These are phyloP conservation scores for Penicillium brasilianum DNA, from an alignment of 2,329 filamentous ascomycete species.

Conservation along the genomic window DNA sequence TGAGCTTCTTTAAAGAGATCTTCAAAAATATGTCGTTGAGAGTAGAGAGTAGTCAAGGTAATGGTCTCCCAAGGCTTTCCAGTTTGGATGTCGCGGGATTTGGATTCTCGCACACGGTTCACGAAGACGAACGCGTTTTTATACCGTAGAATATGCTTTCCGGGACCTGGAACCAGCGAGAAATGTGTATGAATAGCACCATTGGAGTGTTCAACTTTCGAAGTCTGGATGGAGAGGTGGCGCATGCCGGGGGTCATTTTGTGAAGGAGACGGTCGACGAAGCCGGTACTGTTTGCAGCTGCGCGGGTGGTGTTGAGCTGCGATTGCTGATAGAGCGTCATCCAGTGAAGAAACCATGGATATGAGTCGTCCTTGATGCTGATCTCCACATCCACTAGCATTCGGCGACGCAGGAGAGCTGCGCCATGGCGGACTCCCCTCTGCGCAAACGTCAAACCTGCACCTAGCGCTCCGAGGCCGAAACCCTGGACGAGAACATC, in stretches of 20 bases:
- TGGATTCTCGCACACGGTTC: slow-evolving; percentile 81
- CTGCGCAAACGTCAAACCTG: slow-evolving; percentile 78
- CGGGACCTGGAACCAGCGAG: slow-evolving; percentile 87
- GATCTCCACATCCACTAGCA: slow-evolving; percentile 95
- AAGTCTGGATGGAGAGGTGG: slow-evolving; percentile 68
- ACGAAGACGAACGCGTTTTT: slow-evolving; percentile 86
- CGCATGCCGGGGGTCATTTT: slow-evolving; percentile 65
- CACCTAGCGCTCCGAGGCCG: slow-evolving; percentile 86
- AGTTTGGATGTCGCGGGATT: slow-evolving; percentile 75
- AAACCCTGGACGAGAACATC: slow-evolving; percentile 63
- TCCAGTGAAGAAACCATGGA: slow-evolving; percentile 92
- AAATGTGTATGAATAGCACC: slow-evolving; percentile 79
- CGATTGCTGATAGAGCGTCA: slow-evolving; percentile 76
- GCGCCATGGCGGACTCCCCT: slow-evolving; percentile 74
- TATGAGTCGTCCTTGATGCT: slow-evolving; percentile 93
- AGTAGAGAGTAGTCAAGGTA: slow-evolving; percentile 87
- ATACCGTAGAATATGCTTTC: slow-evolving; percentile 85
- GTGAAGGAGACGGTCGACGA: slow-evolving; percentile 60
- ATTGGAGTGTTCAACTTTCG: slow-evolving; percentile 65
- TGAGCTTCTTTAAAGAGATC: slow-evolving; percentile 89
- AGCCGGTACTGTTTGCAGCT: slow-evolving; percentile 45
- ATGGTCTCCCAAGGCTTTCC: slow-evolving; percentile 94
- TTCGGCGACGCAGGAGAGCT: slow-evolving; percentile 76
- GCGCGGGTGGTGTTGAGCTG: slow-evolving; percentile 62
- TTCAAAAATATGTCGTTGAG: slow-evolving; percentile 86